Conservation (phyloP, 2,329 filamentous ascomycete species). For the Aspergillus fumigatiaffinis region DNA sequence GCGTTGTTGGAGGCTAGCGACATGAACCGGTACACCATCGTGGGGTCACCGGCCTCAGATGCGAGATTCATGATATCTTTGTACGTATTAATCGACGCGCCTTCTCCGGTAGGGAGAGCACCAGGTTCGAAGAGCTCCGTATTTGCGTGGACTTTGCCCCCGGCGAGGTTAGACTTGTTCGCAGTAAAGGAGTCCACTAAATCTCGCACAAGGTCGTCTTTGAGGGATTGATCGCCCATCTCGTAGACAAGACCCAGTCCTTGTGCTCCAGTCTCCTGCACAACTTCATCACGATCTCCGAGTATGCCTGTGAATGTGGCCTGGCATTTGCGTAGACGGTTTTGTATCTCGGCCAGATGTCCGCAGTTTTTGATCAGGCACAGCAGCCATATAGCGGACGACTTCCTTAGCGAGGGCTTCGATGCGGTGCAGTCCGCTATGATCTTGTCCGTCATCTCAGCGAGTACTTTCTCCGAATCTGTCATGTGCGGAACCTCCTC, state of each 20-base stretch:
- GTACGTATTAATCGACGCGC: conserved; percentile 87
- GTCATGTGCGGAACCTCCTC: conserved; percentile 41
- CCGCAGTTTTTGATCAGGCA: conserved; percentile 88
- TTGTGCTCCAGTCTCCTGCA: conserved; percentile 90
- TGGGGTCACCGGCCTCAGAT: conserved; percentile 94
- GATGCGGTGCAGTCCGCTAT: conserved; percentile 74
- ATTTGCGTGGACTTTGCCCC: conserved; percentile 77
- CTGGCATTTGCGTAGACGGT: conserved; percentile 72
- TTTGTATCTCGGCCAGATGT: conserved; percentile 69
- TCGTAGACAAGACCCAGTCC: conserved; percentile 93
- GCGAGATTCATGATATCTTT: conserved; percentile 94
- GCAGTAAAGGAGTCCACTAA: conserved; percentile 86
- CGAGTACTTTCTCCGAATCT: conserved; percentile 42
- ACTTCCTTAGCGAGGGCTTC: conserved; percentile 85
- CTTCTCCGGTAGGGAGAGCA: conserved; percentile 82
- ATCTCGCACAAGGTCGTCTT: conserved; percentile 78
- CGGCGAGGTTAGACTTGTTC: conserved; percentile 54
- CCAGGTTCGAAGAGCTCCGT: conserved; percentile 93
- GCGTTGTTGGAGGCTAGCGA: conserved; percentile 91
- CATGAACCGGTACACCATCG: conserved; percentile 98
- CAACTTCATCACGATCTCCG: conserved; percentile 83
- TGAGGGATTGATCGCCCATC: conserved; percentile 75
- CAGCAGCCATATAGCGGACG: conserved; percentile 91
- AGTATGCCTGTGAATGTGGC: conserved; percentile 83
- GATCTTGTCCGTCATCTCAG: conserved; percentile 64